Percentiles rank a stretch among this genome's conserved stretches.
Conservation (phyloP, 1,284 basidiomycete species). For the Ceratorhiza oryzae-sativae region DNA sequence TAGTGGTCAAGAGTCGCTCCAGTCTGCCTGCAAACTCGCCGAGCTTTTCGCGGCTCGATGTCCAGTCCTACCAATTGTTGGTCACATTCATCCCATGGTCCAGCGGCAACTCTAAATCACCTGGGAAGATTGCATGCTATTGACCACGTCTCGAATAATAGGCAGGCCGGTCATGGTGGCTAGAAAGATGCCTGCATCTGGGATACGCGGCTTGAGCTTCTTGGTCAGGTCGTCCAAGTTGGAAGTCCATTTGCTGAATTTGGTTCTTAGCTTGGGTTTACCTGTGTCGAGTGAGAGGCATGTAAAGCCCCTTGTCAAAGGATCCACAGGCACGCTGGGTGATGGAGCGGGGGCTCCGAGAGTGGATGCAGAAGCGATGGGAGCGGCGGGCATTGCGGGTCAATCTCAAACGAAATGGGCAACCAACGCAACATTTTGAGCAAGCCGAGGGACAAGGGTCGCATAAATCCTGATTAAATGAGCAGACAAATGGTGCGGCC, state of each 20-base stretch:
- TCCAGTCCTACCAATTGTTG: neutral
- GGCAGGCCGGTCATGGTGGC: conserved; percentile 9
- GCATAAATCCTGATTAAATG: neutral
- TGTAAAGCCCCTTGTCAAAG: neutral
- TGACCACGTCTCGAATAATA: neutral
- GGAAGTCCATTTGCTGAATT: neutral
- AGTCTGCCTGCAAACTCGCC: neutral
- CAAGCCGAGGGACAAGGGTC: neutral
- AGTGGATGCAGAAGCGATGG: neutral
- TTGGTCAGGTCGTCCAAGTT: neutral
- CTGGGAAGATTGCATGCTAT: neutral
- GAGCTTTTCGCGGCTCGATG: neutral
- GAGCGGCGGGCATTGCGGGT: neutral
- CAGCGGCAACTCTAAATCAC: neutral
- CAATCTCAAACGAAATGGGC: neutral
- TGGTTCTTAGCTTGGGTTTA: neutral
- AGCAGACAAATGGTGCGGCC: conserved; percentile 10
- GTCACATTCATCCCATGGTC: neutral
- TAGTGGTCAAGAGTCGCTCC: neutral
- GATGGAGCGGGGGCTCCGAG: neutral
- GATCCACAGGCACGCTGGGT: neutral
- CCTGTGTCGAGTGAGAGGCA: neutral
- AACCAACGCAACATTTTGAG: conserved; percentile 16
- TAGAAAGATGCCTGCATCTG: neutral
- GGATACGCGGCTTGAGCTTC: neutral